These are phyloP conservation scores for Dactylellina parvicollis DNA, from an alignment of 2,329 filamentous ascomycete genomes.

Conservation along the genomic window DNA sequence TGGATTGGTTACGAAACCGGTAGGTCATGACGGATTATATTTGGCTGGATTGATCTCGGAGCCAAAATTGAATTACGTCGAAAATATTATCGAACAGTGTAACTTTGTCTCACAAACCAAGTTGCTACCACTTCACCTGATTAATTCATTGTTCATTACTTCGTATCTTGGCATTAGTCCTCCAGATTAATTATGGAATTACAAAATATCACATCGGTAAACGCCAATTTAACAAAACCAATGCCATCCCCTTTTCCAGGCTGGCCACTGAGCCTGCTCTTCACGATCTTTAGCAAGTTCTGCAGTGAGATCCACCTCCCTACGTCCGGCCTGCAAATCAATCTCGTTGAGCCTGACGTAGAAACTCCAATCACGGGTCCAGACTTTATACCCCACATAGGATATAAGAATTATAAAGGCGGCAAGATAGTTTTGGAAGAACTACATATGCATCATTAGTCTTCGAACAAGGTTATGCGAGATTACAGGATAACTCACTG, in stretches of 20 bases:
- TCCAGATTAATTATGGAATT: too few relatives aligned
- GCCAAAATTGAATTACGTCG: too few relatives aligned
- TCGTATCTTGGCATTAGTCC: too few relatives aligned
- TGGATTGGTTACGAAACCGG: too few relatives aligned
- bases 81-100: too few relatives aligned
- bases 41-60: too few relatives aligned
- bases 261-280: conserved; percentile 28
- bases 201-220: not conserved
- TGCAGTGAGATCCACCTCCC: conserved; percentile 35
- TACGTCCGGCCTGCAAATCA: conserved; percentile 72
- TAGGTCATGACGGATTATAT: too few relatives aligned
- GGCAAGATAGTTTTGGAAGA: conserved; percentile 69
- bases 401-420: conserved; percentile 67
- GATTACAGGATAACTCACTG: conserved; percentile 32
- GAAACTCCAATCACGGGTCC: conserved; percentile 71
- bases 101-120: too few relatives aligned
- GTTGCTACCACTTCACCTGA: too few relatives aligned
- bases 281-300: conserved; percentile 34
- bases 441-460: conserved; percentile 58
- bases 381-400: conserved; percentile 69
- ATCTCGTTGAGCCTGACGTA: conserved; percentile 66
- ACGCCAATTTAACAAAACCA: conserved; percentile 27
- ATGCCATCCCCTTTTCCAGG: conserved; percentile 39
- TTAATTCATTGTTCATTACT: too few relatives aligned
- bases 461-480: conserved; percentile 55